Conservation (phyloP, 2,329 filamentous ascomycete species). For the Cladosporium sp. region DNA sequence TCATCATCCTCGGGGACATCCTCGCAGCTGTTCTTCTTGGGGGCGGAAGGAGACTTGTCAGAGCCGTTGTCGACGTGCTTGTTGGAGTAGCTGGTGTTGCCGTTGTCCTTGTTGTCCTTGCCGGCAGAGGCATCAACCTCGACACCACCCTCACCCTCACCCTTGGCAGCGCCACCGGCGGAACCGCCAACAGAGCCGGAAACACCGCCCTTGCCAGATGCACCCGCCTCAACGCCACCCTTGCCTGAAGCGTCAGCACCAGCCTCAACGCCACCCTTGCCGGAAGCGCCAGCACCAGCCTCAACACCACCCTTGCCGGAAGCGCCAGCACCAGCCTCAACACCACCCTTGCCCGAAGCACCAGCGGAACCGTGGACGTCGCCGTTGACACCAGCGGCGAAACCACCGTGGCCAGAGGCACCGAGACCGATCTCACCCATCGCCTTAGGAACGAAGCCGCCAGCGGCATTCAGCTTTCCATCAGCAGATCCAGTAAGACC, state of each 20-base stretch:
- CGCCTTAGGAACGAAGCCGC: conserved; percentile 16
- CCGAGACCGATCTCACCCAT: conserved; percentile 18
- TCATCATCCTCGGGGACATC: background rate
- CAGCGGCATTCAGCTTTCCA: conserved; percentile 11
- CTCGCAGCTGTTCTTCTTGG: conserved; percentile 9
- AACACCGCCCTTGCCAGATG: conserved; percentile 1
- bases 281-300: background rate
- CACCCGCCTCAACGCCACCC: conserved; percentile 1
- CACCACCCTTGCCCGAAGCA: background rate
- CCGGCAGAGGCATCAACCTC: conserved; percentile 6
- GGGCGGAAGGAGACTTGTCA: background rate
- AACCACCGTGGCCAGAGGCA: conserved; percentile 10
- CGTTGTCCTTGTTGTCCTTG: conserved; percentile 8
- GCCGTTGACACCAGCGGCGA: conserved; percentile 1
- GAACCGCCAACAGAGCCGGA: conserved; percentile 15
- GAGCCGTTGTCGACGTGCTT: background rate
- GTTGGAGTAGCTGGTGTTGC: conserved; percentile 10
- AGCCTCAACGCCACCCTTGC: background rate
- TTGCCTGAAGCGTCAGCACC: background rate
- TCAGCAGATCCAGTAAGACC: conserved; percentile 17
- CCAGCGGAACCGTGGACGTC: background rate
- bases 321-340: background rate
- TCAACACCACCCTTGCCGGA: background rate
- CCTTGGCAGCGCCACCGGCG: conserved; percentile 5
- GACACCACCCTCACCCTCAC: conserved; percentile 1